Evolutionary conservation across 192 early-diverging fungal species (phyloP).

Genomic region (Backusella tarrabulga): DNA sequence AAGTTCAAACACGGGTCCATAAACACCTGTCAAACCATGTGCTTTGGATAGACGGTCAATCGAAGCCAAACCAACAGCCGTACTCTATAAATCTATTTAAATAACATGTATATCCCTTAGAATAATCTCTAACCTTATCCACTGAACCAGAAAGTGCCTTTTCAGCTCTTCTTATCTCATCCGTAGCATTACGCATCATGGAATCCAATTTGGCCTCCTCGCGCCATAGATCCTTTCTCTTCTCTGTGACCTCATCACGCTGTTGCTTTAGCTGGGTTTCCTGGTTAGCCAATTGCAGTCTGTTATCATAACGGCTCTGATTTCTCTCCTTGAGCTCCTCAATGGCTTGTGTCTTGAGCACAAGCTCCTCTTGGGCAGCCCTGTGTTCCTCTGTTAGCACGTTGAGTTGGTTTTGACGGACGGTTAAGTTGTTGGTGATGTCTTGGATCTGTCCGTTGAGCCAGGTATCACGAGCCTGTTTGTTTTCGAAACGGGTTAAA

Average conservation of each 20-base stretch:
- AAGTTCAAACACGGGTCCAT: constrained; percentile 91
- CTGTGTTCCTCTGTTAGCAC: neutral
- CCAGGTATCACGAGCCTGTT: constrained; percentile 78
- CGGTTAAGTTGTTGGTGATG: constrained; percentile 50
- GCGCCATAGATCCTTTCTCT: constrained; percentile 85
- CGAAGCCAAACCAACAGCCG: constrained; percentile 73
- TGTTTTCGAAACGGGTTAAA: constrained; percentile 69
- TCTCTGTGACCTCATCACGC: constrained; percentile 60
- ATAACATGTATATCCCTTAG: neutral
- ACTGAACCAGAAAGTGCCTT: constrained; percentile 70
- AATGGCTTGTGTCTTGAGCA: constrained; percentile 15
- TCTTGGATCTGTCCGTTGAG: constrained; percentile 68
- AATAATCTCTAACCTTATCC: constrained; percentile 57
- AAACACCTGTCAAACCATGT: constrained; percentile 68
- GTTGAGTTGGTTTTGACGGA: constrained; percentile 50
- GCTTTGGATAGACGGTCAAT: constrained; percentile 67
- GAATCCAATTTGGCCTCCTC: constrained; percentile 77
- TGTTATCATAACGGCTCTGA: neutral
- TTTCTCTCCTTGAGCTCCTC: neutral
- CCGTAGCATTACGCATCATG: constrained; percentile 61
- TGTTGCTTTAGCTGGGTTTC: constrained; percentile 41
- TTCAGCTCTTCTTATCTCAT: constrained; percentile 76
- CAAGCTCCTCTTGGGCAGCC: neutral
- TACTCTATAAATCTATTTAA: constrained; percentile 48
- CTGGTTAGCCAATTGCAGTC: neutral